Conservation (phyloP, 2,329 filamentous ascomycete species). For the Trichoderma sp. region DNA sequence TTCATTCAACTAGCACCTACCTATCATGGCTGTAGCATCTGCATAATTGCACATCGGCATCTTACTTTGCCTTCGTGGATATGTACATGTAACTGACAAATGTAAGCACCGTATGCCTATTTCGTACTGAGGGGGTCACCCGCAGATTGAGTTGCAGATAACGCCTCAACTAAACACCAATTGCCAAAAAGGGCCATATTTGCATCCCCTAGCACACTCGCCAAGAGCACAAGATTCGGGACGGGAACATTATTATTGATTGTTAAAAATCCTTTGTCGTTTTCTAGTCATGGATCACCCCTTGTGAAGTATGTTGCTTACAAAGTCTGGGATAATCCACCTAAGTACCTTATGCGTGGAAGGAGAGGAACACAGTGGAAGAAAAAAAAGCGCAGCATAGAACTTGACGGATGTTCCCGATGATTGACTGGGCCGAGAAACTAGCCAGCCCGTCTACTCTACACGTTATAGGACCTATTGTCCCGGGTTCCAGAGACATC, state of each 20-base stretch:
- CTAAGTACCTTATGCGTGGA: background rate
- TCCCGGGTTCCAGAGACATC: background rate
- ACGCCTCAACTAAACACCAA: background rate
- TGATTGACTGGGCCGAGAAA: background rate
- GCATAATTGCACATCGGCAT: background rate
- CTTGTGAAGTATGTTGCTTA: background rate
- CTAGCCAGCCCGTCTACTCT: background rate
- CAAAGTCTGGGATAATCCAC: background rate
- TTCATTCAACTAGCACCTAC: background rate
- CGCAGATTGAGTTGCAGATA: background rate
- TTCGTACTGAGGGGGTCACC: conserved; percentile 1
- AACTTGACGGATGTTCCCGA: background rate
- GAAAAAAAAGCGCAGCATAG: background rate
- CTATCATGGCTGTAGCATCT: background rate
- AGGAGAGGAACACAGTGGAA: background rate
- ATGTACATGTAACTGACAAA: background rate
- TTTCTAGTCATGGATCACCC: background rate
- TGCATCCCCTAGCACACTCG: background rate
- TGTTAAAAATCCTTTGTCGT: background rate
- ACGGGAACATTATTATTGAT: background rate
- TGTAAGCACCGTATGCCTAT: conserved; percentile 4
- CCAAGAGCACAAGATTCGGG: background rate
- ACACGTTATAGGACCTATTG: background rate
- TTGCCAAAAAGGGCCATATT: background rate
- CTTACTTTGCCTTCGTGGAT: background rate